Evolutionary conservation across 2,329 filamentous ascomycete species (phyloP).

Genomic region (Xylariaceae sp.): DNA sequence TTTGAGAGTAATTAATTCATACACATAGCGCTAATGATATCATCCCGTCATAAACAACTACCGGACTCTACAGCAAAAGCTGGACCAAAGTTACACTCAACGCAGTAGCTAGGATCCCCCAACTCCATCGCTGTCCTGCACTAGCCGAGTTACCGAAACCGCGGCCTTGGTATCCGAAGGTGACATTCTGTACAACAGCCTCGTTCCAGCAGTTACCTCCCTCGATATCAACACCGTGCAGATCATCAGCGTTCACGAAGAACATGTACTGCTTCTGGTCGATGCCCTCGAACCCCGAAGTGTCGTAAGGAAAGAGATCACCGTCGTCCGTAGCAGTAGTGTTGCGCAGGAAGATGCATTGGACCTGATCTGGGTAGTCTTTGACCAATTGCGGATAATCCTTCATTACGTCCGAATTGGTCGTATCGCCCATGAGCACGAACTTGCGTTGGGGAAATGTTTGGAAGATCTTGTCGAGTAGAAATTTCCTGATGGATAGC

Average conservation of each 20-base stretch:
- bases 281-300: conserved; percentile 63
- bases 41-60: too few relatives aligned
- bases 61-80: background rate
- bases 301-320: conserved; percentile 73
- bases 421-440: conserved; percentile 71
- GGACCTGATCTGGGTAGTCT: conserved; percentile 66
- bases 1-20: too few relatives aligned
- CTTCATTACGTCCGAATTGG: conserved; percentile 72
- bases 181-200: conserved; percentile 64
- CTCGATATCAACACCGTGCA: conserved; percentile 60
- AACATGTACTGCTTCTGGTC: conserved; percentile 73
- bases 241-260: conserved; percentile 67
- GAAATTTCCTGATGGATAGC: conserved; percentile 63
- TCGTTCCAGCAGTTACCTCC: conserved; percentile 65
- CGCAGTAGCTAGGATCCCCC: conserved; percentile 6
- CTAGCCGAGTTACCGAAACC: conserved; percentile 34
- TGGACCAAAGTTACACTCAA: conserved; percentile 6
- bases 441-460: conserved; percentile 74
- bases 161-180: conserved; percentile 61
- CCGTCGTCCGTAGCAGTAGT: conserved; percentile 63
- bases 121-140: conserved; percentile 6
- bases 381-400: conserved; percentile 57
- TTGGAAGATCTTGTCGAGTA: conserved; percentile 68
- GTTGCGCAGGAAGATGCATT: conserved; percentile 75
- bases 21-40: too few relatives aligned